Conservation (phyloP, 805 yeast species). For the Ogataea henricii region DNA sequence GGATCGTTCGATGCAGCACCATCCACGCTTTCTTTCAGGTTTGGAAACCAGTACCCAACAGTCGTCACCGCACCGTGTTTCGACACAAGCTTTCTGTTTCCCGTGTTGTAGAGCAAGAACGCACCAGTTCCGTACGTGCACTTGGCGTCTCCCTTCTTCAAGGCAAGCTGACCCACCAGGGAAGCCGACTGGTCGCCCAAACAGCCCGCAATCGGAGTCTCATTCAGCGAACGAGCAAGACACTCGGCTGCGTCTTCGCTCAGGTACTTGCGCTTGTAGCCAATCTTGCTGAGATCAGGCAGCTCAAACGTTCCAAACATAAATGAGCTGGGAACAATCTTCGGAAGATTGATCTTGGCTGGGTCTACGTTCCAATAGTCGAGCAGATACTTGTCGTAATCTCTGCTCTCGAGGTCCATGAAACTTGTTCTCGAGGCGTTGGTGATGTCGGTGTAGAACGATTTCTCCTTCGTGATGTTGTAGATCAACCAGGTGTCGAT, state of each 20-base stretch:
- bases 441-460: constrained; percentile 82
- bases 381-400: constrained; percentile 76
- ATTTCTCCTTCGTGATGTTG: constrained; percentile 69
- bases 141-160: constrained; percentile 81
- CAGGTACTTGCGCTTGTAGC: constrained; percentile 12
- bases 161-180: constrained; percentile 87
- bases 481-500: constrained; percentile 93
- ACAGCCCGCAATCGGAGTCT: constrained; percentile 83
- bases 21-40: constrained; percentile 45
- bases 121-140: constrained; percentile 98
- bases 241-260: constrained; percentile 48
- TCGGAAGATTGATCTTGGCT: constrained; percentile 64
- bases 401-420: constrained; percentile 74
- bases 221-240: constrained; percentile 48
- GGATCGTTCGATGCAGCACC: constrained; percentile 51
- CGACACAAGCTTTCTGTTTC: constrained; percentile 66
- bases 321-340: constrained; percentile 77
- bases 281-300: constrained; percentile 47
- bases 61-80: constrained; percentile 86
- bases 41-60: constrained; percentile 86
- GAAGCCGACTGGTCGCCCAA: constrained; percentile 95
- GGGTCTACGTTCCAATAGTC: constrained; percentile 80
- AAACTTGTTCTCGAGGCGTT: constrained; percentile 91
- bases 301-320: constrained; percentile 70
- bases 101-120: constrained; percentile 86